Evolutionary conservation across 495 filamentous ascomycete species (phyloP).

Genomic region (Penicillium paxilli): DNA sequence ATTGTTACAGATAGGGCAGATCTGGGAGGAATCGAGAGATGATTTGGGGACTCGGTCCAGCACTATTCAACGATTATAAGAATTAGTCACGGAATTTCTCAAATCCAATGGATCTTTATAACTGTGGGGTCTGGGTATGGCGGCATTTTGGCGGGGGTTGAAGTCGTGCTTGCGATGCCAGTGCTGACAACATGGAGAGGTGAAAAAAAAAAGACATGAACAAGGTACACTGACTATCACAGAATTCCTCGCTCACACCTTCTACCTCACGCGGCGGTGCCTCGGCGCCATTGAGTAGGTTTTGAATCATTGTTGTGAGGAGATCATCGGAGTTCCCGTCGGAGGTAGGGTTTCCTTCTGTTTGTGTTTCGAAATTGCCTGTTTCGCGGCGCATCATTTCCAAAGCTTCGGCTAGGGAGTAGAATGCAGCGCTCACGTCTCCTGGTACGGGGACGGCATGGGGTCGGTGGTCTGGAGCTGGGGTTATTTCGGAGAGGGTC

Average conservation of each 20-base stretch:
- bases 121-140: too few relatives aligned
- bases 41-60: constrained; percentile 79
- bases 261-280: constrained; percentile 66
- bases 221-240: constrained; percentile 64
- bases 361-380: constrained; percentile 11
- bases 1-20: constrained; percentile 86
- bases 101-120: neutral
- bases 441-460: constrained; percentile 71
- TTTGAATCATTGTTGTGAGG: constrained; percentile 60
- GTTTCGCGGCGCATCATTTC: constrained; percentile 44
- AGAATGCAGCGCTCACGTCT: constrained; percentile 66
- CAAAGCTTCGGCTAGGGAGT: constrained; percentile 60
- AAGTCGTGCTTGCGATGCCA: too few relatives aligned
- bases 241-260: constrained; percentile 77
- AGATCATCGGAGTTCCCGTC: constrained; percentile 39
- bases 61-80: constrained; percentile 27
- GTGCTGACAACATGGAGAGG: too few relatives aligned
- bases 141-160: too few relatives aligned
- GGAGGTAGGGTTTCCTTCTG: neutral
- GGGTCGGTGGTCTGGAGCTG: constrained; percentile 43
- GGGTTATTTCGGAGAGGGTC: constrained; percentile 65
- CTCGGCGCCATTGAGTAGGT: constrained; percentile 62
- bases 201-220: too few relatives aligned
- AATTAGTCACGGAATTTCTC: neutral
- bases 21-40: constrained; percentile 62